These are phyloP conservation scores for Alternaria alternata DNA, from an alignment of 2,329 filamentous ascomycete genomes.

Conservation along the genomic window DNA sequence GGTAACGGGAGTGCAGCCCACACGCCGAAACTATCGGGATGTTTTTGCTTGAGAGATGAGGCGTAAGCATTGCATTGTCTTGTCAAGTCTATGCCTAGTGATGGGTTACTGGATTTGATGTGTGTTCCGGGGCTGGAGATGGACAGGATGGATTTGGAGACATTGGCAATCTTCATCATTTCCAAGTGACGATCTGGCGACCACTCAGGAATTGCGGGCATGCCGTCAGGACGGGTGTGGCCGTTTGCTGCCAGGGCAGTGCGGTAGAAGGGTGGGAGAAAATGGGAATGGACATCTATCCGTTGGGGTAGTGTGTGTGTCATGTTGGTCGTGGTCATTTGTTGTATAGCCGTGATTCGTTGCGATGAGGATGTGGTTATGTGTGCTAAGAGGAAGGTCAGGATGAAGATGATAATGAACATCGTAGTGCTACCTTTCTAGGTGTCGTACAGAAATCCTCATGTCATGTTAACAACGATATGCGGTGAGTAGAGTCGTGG, in stretches of 20 bases:
- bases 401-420: neutral
- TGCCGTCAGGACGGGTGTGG: slow-evolving; percentile 58
- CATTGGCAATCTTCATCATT: slow-evolving; percentile 60
- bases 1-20: slow-evolving; percentile 64
- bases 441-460: too few species aligned
- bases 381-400: neutral
- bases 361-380: neutral
- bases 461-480: neutral
- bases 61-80: slow-evolving; percentile 55
- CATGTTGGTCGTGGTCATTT: slow-evolving; percentile 21
- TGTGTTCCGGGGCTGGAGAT: slow-evolving; percentile 64
- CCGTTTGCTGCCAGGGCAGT: slow-evolving; percentile 52
- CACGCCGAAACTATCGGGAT: slow-evolving; percentile 58
- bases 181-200: slow-evolving; percentile 56
- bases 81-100: slow-evolving; percentile 49
- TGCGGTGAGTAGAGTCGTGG: neutral
- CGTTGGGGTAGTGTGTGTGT: slow-evolving; percentile 32
- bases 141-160: slow-evolving; percentile 63
- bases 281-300: slow-evolving; percentile 61
- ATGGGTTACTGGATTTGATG: slow-evolving; percentile 52
- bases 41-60: slow-evolving; percentile 47
- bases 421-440: neutral
- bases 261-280: slow-evolving; percentile 55
- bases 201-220: slow-evolving; percentile 60
- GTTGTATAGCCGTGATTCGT: neutral